Conservation (phyloP, 108 stramenopile species). For the Nitzschia sp. region DNA sequence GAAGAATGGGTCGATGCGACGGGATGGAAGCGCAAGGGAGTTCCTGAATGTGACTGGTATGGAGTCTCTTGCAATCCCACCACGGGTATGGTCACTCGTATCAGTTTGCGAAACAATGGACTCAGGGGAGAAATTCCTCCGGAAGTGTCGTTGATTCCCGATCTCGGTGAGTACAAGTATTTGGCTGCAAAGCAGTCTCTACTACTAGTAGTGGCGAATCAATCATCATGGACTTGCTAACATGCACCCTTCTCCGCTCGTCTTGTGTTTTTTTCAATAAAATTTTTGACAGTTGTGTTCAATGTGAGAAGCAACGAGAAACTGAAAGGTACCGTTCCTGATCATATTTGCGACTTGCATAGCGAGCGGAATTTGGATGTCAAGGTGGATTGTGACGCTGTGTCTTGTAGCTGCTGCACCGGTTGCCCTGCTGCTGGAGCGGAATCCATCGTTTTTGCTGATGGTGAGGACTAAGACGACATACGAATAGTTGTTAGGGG, state of each 20-base stretch:
- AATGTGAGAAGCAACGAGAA: conserved; percentile 53
- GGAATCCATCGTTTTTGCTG: too few species aligned
- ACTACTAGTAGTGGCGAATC: too few species aligned
- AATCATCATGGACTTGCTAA: too few species aligned
- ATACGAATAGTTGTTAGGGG: too few species aligned
- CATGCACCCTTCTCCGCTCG: too few species aligned
- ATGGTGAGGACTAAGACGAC: too few species aligned
- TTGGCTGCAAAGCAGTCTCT: too few species aligned
- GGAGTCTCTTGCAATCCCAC: conserved; percentile 2
- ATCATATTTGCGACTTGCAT: neutral
- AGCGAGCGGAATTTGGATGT: neutral
- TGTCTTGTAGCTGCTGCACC: conserved; percentile 2
- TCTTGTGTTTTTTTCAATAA: too few species aligned
- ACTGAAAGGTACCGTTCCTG: conserved; percentile 35
- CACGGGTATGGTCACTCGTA: neutral
- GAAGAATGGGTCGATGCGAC: neutral
- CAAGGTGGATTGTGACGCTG: neutral
- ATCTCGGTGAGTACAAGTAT: too few species aligned
- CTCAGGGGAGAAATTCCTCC: conserved; percentile 50
- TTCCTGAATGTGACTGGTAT: conserved; percentile 9
- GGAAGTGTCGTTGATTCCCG: conserved; percentile 39
- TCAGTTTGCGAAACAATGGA: conserved; percentile 1
- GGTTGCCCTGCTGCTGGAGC: too few species aligned
- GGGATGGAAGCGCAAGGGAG: conserved; percentile 22
- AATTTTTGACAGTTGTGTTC: conserved; percentile 46